Evolutionary conservation across 768 basidiomycete genomes (phyloP), one percentile per base, ranked within the genome.

Genomic region (Coprinopsis strossmayeri): DNA sequence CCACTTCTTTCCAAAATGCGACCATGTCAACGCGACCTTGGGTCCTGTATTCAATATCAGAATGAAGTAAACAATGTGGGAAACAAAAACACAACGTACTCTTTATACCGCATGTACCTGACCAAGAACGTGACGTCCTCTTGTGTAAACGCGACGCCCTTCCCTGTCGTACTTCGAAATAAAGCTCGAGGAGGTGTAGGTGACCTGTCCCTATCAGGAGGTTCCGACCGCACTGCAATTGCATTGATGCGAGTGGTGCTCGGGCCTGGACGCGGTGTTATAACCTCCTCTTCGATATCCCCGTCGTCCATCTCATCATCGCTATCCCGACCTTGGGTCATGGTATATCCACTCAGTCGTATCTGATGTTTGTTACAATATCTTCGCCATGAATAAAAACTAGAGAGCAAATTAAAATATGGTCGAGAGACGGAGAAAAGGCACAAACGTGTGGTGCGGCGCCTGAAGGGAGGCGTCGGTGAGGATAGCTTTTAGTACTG

Each of bases 301-400:
- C 70, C 66, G 18, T 66, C 67, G 25, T 71, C 66, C 15, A 69
- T 72, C 3, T 72, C 76, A 38, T 68, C 66, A 26, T 65, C 62
- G 34, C 3, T 20, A 34, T 48, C 42, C 3, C 42, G 34, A 3
- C 48, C 30, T 30, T 77, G 61, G 46, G 78, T 82, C 89, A 91
- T 91, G 7, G 78, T 69, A 56, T 91, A 92, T 1, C 88, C 87
- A 21, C 87, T 87, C 0, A 92, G 72, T n/a, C 87, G 81, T 43
- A 92, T 92, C 63, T 91, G 87, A 62, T 92, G 89, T 60, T 91
- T 92, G 61, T 92, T 92, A 69, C 90, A 92, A 59, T 91, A 92
- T 37, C 90, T 79, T 34, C 90, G 78, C 90, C 90, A 92, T 1
- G 89, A 91, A 61, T 90, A 91, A 61, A 91, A 91, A 10, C 88